Evolutionary conservation across 345 rosid species (phyloP).

Genomic region (Clausena lansium): DNA sequence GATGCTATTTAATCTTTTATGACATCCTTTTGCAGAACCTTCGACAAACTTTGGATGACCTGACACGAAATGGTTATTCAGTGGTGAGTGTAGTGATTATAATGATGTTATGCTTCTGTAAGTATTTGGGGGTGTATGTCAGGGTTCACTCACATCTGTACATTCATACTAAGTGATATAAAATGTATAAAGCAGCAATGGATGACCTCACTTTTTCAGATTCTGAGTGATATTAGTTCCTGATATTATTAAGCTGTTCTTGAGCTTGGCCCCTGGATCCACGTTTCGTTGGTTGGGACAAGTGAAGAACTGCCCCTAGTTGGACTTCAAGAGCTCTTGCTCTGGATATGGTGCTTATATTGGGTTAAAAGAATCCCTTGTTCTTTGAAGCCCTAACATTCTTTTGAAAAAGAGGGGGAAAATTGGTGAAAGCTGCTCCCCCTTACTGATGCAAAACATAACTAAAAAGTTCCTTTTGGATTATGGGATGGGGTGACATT

Average conservation of each 20-base stretch:
- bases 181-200: not conserved
- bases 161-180: not conserved
- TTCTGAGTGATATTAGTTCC: not conserved
- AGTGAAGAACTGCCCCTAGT: not conserved
- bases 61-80: conserved; percentile 79
- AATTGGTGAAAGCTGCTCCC: not conserved
- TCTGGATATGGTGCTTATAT: not conserved
- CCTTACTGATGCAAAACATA: not conserved
- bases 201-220: not conserved
- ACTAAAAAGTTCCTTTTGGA: not conserved
- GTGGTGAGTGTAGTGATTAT: conserved; percentile 57
- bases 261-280: not conserved
- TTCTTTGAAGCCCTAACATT: not conserved
- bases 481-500: not conserved
- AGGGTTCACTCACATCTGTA: no score
- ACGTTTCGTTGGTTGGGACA: not conserved
- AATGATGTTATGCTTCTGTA: conserved; percentile 4
- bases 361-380: not conserved
- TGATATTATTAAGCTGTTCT: not conserved
- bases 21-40: conserved; percentile 68
- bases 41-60: conserved; percentile 95
- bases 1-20: not conserved
- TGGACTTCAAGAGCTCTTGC: not conserved
- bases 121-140: not conserved
- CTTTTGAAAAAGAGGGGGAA: not conserved